These are phyloP conservation scores for Castanea crenata DNA, from an alignment of 306 rosid species.

Conservation along the genomic window DNA sequence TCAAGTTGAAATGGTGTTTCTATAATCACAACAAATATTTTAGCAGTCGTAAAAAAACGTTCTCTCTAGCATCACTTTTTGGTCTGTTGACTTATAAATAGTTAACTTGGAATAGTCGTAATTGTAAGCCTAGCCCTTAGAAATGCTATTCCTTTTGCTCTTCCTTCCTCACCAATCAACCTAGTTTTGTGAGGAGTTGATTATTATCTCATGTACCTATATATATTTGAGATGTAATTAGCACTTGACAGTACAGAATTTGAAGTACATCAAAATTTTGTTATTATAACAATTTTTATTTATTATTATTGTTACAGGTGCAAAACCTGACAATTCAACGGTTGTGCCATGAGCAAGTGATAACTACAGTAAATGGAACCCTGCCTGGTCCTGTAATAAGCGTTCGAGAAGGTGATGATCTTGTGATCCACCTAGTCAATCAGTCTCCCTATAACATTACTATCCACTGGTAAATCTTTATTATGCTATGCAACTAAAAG, in stretches of 20 bases:
- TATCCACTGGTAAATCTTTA: slow-evolving; percentile 36
- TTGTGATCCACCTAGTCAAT: slow-evolving; percentile 38
- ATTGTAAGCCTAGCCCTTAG: too few relatives aligned
- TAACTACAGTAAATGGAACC: slow-evolving; percentile 38
- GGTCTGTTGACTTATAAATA: background rate
- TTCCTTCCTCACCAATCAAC: too few relatives aligned
- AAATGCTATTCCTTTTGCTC: too few relatives aligned
- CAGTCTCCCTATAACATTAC: slow-evolving; percentile 38
- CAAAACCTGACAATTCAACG: slow-evolving; percentile 23
- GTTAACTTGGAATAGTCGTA: background rate
- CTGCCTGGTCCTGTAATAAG: slow-evolving; percentile 40
- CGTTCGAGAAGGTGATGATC: slow-evolving; percentile 36
- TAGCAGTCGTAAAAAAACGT: too few relatives aligned
- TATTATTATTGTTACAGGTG: slow-evolving; percentile 20
- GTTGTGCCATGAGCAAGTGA: slow-evolving; percentile 25
- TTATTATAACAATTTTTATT: background rate
- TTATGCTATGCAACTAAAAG: background rate
- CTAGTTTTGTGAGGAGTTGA: too few relatives aligned
- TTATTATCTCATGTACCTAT: too few relatives aligned
- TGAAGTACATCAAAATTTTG: too few relatives aligned
- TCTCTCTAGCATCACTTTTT: too few relatives aligned
- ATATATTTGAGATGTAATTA: too few relatives aligned
- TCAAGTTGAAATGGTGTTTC: too few relatives aligned
- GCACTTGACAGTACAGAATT: too few relatives aligned
- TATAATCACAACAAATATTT: too few relatives aligned